Conservation (phyloP, 495 filamentous ascomycete genomes). For the Oleoguttula mirabilis region DNA sequence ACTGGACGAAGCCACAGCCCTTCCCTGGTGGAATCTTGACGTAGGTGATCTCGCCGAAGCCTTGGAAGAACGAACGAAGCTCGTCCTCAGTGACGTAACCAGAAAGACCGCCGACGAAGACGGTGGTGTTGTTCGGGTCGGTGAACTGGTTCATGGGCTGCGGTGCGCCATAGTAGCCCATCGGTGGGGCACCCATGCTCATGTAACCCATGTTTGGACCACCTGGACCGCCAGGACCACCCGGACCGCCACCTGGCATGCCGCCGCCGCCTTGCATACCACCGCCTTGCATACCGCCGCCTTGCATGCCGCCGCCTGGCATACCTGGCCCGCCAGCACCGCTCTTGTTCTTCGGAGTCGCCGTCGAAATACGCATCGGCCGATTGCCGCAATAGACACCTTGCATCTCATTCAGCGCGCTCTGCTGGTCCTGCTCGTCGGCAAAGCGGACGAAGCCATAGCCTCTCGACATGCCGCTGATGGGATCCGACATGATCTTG, state of each 20-base stretch:
- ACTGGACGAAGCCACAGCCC: constrained; percentile 98
- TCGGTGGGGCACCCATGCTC: constrained; percentile 62
- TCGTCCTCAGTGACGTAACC: constrained; percentile 99
- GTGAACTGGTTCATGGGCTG: constrained; percentile 99
- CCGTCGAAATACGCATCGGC: constrained; percentile 97
- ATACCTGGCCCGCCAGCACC: constrained; percentile 46
- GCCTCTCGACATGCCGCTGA: constrained; percentile 91
- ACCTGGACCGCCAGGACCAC: constrained; percentile 28
- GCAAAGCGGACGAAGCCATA: constrained; percentile 98
- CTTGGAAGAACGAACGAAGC: constrained; percentile 98
- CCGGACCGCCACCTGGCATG: constrained; percentile 30
- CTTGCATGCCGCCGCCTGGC: constrained; percentile 44
- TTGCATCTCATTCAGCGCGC: constrained; percentile 93
- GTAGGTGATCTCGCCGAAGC: constrained; percentile 98
- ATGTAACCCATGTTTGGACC: constrained; percentile 35
- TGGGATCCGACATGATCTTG: constrained; percentile 99
- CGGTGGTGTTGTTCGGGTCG: constrained; percentile 99
- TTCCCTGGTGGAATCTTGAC: constrained; percentile 99
- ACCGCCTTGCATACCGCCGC: constrained; percentile 39
- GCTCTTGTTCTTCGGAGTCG: constrained; percentile 88
- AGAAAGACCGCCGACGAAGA: constrained; percentile 94
- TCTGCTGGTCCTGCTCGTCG: constrained; percentile 88
- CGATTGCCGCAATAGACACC: constrained; percentile 98
- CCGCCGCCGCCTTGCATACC: constrained; percentile 34
- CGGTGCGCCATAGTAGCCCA: constrained; percentile 69